Conservation (phyloP, 2,329 filamentous ascomycete genomes). For the Periconia sp. region DNA sequence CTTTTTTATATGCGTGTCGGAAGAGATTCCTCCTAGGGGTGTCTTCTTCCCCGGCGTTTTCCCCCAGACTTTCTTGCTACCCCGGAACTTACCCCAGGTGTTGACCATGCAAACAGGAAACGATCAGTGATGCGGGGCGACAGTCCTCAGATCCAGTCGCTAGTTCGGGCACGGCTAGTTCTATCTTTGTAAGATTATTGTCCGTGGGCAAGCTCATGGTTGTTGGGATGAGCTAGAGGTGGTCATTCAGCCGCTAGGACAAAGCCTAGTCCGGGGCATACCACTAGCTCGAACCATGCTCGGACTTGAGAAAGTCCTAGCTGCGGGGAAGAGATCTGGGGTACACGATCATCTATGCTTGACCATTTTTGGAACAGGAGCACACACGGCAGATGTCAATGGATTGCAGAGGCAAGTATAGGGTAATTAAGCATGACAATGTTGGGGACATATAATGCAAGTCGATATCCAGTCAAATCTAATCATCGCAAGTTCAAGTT, state of each 20-base stretch:
- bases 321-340: not conserved
- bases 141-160: too few species aligned
- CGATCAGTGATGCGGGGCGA: not conserved
- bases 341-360: not conserved
- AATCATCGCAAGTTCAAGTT: not conserved
- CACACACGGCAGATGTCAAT: not conserved
- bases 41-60: conserved; percentile 6
- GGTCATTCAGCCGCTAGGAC: not conserved
- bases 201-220: too few species aligned
- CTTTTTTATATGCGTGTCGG: conserved; percentile 16
- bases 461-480: not conserved
- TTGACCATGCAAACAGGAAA: not conserved
- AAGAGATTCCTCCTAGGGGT: conserved; percentile 1
- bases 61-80: conserved; percentile 20
- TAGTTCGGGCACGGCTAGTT: too few species aligned
- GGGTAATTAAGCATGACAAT: not conserved
- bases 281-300: not conserved
- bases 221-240: too few species aligned
- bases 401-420: not conserved
- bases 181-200: too few species aligned
- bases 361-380: not conserved
- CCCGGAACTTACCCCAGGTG: conserved; percentile 26
- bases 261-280: not conserved
- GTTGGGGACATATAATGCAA: not conserved
- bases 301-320: conserved; percentile 15